These are phyloP conservation scores for Peribolospora baueri DNA, from an alignment of 768 basidiomycete species.

Conservation along the genomic window DNA sequence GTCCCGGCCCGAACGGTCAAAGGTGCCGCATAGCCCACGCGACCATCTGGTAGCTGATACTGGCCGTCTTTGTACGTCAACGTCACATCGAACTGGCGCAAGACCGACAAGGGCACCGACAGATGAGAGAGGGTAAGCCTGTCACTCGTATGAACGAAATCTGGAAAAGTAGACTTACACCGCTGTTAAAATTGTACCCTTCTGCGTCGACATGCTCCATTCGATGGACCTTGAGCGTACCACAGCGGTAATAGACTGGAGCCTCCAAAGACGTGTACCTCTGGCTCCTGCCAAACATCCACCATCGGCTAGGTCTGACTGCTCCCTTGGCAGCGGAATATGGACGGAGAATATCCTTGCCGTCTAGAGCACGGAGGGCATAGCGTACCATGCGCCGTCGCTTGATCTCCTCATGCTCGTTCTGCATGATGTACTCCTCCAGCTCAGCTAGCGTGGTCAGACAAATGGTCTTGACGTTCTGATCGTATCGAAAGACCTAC, in stretches of 20 bases:
- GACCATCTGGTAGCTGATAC: not conserved
- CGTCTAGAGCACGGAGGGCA: constrained; percentile 41
- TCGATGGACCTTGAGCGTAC: constrained; percentile 5
- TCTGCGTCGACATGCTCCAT: constrained; percentile 9
- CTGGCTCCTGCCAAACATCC: constrained; percentile 31
- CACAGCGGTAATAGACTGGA: not conserved
- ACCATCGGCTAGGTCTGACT: constrained; percentile 30
- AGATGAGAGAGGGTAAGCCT: no score
- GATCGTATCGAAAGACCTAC: not conserved
- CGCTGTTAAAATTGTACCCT: constrained; percentile 22
- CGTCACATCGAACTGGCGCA: constrained; percentile 28
- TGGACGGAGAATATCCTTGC: constrained; percentile 38
- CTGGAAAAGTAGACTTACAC: constrained; percentile 20
- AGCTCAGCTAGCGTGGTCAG: constrained; percentile 30
- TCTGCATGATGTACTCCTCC: constrained; percentile 37
- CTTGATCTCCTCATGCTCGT: constrained; percentile 28
- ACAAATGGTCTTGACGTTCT: not conserved
- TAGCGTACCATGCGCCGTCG: constrained; percentile 34
- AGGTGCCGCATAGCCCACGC: constrained; percentile 18
- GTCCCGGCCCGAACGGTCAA: constrained; percentile 28
- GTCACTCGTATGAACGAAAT: no score
- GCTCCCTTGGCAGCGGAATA: constrained; percentile 32
- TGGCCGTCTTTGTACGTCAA: constrained; percentile 26
- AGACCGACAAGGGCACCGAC: no score
- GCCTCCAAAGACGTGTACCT: constrained; percentile 33